Evolutionary conservation across 495 filamentous ascomycete species (phyloP).

Genomic region (Staphylotrichum longicolle): DNA sequence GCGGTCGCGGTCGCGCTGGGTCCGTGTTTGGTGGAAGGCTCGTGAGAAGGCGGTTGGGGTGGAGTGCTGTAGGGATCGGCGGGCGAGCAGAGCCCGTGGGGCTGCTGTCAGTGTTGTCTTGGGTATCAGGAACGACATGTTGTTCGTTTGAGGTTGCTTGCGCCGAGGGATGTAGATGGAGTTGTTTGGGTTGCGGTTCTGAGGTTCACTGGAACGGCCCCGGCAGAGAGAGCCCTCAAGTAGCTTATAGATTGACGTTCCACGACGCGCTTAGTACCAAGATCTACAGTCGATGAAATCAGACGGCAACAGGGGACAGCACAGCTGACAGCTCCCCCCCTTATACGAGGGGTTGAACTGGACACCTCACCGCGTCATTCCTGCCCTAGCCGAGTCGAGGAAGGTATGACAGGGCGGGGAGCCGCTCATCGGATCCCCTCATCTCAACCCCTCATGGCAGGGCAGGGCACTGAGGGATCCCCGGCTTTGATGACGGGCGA

Average conservation of each 20-base stretch:
- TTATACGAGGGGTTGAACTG: constrained; percentile 1
- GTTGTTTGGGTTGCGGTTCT: no score
- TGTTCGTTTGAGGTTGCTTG: neutral
- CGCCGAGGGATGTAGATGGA: no score
- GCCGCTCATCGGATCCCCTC: constrained; percentile 9
- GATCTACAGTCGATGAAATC: neutral
- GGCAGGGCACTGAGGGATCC: neutral
- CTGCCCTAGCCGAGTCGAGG: constrained; percentile 11
- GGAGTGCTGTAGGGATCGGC: neutral
- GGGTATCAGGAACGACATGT: constrained; percentile 1
- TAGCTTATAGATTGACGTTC: neutral
- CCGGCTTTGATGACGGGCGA: neutral
- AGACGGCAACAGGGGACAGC: neutral
- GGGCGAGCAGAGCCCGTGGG: constrained; percentile 2
- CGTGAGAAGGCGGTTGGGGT: constrained; percentile 8
- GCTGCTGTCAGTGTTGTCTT: constrained; percentile 1
- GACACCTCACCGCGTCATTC: neutral
- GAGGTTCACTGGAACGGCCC: no score
- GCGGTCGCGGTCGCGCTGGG: neutral
- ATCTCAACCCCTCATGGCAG: neutral
- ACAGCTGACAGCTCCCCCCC: neutral
- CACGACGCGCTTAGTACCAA: neutral
- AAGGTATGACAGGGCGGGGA: neutral
- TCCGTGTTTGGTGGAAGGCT: constrained; percentile 21
- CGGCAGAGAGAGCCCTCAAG: no score